phyloP scores from a whole-genome alignment of 2,329 filamentous ascomycete species.

The Microcyclosporella mali region DNA sequence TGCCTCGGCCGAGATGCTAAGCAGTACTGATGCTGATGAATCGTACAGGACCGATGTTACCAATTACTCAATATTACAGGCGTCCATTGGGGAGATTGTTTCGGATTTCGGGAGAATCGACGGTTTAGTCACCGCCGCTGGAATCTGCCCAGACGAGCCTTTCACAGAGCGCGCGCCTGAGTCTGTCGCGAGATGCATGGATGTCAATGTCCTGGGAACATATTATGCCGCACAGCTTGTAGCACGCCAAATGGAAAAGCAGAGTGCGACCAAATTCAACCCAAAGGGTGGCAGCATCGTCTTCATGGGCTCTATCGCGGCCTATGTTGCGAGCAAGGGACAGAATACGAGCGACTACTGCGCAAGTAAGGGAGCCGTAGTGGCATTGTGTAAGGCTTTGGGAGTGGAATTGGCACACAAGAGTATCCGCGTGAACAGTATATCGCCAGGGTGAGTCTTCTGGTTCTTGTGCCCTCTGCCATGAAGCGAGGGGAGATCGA shows the following conservation, averaged over 20 bases:
- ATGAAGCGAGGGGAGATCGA: background rate
- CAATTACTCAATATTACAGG: background rate
- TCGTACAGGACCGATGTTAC: conserved; percentile 1
- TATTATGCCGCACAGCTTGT: conserved; percentile 2
- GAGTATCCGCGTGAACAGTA: conserved; percentile 3
- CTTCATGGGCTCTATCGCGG: conserved; percentile 2
- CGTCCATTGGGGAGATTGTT: background rate
- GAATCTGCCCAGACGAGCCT: background rate
- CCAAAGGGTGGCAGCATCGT: background rate
- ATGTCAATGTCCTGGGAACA: conserved; percentile 1
- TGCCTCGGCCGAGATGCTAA: background rate
- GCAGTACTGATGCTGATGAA: too few relatives aligned
- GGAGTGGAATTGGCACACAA: conserved; percentile 1
- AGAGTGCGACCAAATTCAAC: background rate
- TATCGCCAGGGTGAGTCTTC: conserved; percentile 3
- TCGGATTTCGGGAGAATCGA: conserved; percentile 1
- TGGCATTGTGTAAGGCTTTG: conserved; percentile 1
- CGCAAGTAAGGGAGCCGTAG: conserved; percentile 2
- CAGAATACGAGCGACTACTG: conserved; percentile 7
- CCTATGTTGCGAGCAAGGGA: conserved; percentile 3
- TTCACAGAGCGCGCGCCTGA: conserved; percentile 1
- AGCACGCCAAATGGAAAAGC: conserved; percentile 1
- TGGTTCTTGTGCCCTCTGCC: background rate
- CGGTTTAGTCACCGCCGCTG: background rate
- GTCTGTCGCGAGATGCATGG: background rate